Conservation (phyloP, 208 protist species). For the Leishmania amazonensis region DNA sequence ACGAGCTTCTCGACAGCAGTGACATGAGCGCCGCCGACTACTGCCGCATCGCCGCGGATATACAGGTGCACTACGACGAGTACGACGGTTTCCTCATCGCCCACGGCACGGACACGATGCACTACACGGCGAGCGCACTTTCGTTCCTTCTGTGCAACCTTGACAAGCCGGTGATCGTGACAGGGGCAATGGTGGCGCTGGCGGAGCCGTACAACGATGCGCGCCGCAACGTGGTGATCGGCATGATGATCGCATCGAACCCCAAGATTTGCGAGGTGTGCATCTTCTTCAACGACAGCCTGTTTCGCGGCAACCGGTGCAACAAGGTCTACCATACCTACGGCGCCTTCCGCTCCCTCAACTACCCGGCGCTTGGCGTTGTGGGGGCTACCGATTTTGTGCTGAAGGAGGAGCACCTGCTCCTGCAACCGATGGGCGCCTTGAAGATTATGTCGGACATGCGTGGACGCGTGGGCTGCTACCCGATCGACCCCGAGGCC, state of each 20-base stretch:
- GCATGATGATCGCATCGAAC: slow-evolving; percentile 87
- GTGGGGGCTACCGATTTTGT: slow-evolving; percentile 78
- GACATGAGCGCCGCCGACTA: slow-evolving; percentile 83
- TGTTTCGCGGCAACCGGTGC: slow-evolving; percentile 94
- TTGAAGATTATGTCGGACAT: slow-evolving; percentile 60
- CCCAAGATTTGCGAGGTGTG: slow-evolving; percentile 93
- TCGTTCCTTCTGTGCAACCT: slow-evolving; percentile 97
- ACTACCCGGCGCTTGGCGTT: slow-evolving; percentile 88
- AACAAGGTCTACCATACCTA: slow-evolving; percentile 87
- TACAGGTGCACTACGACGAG: slow-evolving; percentile 75
- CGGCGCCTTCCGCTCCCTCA: slow-evolving; percentile 88
- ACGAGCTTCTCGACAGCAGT: slow-evolving; percentile 83
- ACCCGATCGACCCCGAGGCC: slow-evolving; percentile 50
- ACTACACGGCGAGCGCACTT: slow-evolving; percentile 96
- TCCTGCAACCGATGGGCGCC: slow-evolving; percentile 53
- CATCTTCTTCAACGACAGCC: slow-evolving; percentile 94
- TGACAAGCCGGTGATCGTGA: slow-evolving; percentile 96
- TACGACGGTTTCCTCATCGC: slow-evolving; percentile 98
- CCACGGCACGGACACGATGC: slow-evolving; percentile 98
- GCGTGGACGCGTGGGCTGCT: slow-evolving; percentile 44
- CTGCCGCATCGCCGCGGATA: slow-evolving; percentile 71
- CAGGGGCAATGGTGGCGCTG: slow-evolving; percentile 94
- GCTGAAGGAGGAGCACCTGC: slow-evolving; percentile 45
- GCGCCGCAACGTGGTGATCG: slow-evolving; percentile 76
- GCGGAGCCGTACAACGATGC: slow-evolving; percentile 91